Conservation (phyloP, 2,329 filamentous ascomycete genomes). For the Apiospora kogelbergensis region DNA sequence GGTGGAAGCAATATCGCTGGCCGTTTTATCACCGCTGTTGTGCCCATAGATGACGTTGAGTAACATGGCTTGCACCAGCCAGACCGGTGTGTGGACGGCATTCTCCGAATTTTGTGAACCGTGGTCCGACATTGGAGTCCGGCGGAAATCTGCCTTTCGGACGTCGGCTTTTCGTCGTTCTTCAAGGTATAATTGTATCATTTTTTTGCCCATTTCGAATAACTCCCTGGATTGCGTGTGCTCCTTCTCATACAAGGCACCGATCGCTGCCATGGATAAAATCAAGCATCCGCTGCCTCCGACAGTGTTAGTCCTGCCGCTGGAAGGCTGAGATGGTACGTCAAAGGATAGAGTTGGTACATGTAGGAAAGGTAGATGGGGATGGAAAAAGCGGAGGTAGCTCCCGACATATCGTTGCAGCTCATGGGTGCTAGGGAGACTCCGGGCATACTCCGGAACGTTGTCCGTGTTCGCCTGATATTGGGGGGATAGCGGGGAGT, state of each 20-base stretch:
- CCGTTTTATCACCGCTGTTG: conserved; percentile 88
- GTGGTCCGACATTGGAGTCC: conserved; percentile 47
- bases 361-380: conserved; percentile 92
- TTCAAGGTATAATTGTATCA: conserved; percentile 91
- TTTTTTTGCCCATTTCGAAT: conserved; percentile 91
- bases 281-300: conserved; percentile 85
- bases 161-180: conserved; percentile 86
- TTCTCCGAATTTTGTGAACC: conserved; percentile 54
- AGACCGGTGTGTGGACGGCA: conserved; percentile 77
- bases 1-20: conserved; percentile 87
- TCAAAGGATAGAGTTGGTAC: conserved; percentile 91
- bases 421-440: conserved; percentile 77
- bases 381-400: conserved; percentile 91
- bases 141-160: conserved; percentile 59
- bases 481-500: conserved; percentile 55
- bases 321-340: conserved; percentile 65
- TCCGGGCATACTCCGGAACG: conserved; percentile 52
- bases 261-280: conserved; percentile 79
- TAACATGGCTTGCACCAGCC: conserved; percentile 96
- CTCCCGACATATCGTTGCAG: conserved; percentile 88
- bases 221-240: conserved; percentile 76
- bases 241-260: conserved; percentile 79
- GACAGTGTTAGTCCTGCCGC: conserved; percentile 58
- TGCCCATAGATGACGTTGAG: conserved; percentile 95
- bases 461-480: conserved; percentile 47